Percentiles rank a stretch among this genome's conserved stretches.
Evolutionary conservation across 306 rosid genomes (phyloP).

Genomic region (Castanea crenata): DNA sequence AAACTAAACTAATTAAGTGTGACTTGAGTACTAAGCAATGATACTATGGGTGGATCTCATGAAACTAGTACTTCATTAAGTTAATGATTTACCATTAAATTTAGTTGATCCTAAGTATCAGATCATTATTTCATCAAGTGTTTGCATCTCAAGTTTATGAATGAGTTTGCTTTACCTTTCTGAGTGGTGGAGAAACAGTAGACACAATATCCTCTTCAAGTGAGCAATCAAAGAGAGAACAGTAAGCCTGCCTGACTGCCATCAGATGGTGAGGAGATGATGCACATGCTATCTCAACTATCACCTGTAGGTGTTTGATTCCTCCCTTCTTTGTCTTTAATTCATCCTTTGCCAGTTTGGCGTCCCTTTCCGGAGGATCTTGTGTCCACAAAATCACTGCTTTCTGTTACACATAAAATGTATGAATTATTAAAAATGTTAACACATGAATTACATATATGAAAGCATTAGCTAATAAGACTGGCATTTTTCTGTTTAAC

Average conservation of each 20-base stretch:
- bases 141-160: constrained; percentile 5
- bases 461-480: constrained; percentile 2
- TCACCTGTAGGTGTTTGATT: constrained; percentile 47
- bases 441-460: neutral
- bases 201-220: constrained; percentile 83
- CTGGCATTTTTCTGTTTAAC: neutral
- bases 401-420: constrained; percentile 44
- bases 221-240: constrained; percentile 65
- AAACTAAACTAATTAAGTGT: neutral
- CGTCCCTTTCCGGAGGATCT: constrained; percentile 87
- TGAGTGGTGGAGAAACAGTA: constrained; percentile 51
- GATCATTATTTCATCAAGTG: neutral
- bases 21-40: too few species aligned
- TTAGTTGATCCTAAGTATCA: neutral
- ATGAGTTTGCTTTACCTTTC: constrained; percentile 50
- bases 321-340: constrained; percentile 47
- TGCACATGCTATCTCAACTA: constrained; percentile 85
- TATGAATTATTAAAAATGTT: neutral
- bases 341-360: constrained; percentile 58
- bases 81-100: neutral
- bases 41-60: neutral
- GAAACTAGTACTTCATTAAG: neutral
- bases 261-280: constrained; percentile 82
- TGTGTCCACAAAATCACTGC: constrained; percentile 70
- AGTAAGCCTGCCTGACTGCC: constrained; percentile 76